Base-by-base conservation (phyloP, 306 rosid species). In the Cicer cuneatum region DNA sequence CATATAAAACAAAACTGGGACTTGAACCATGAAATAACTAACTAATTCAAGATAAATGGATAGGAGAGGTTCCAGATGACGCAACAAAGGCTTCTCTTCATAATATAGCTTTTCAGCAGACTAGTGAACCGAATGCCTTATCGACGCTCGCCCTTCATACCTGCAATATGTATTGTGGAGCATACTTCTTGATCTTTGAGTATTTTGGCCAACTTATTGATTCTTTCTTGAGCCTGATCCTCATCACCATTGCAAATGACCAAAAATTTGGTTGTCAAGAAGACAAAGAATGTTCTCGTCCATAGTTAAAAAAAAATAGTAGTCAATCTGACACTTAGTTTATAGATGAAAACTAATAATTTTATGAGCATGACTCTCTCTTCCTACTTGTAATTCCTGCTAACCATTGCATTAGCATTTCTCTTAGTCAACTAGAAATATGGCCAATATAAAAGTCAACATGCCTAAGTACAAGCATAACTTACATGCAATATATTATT, bases 81-180 rank as follows among this genome's bases (percentile, higher is more conserved):
- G 99, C 88, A 94, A 64, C 63, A 91, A 83, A 76, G 98, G 96
- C 76, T 91, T 93, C 84, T 94, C 98, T 68, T 85, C 91, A 6
- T 85, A 94, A 78, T 87, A 80, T 46, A 56, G 84, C 81, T 88
- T 94, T 80, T 90, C 96, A 12, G 86, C 66, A 10, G 95, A 91
- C 98, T 95, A 91, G 85, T 91, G 94, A 81, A 94, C 90, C 69
- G 98, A 94, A 87, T 94, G 98, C 88, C 98, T 91, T 96, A 94
- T 94, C 15, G 98, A 97, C 35, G 98, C 78, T 64, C 98, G 91
- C 72, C 98, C 98, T 85, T 94, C 98, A 85, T 94, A 79, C 97
- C 98, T 47, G 93, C 88, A 74, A 81, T 61, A 33, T 76, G 88
- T 49, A 91, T 78, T 73, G 82, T 83, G 37, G 93, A 87, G 56